Evolutionary conservation across 257 asterid genomes (phyloP), one percentile per base, ranked within the genome.

Genomic region (Gynochthodes officinalis): DNA sequence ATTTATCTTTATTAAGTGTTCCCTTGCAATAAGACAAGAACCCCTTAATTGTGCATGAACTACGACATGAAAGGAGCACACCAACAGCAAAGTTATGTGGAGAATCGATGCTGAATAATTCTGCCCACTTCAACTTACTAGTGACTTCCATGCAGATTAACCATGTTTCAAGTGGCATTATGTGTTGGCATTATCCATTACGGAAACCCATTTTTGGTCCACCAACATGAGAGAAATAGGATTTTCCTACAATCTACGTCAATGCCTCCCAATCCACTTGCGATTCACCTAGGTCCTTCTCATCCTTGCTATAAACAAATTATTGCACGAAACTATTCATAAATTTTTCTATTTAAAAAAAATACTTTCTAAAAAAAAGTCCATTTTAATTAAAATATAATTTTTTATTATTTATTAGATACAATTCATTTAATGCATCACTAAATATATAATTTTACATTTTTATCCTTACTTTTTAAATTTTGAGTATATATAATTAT

Each of bases 111-210:
- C 65, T 75, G 86, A 84, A 73, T 75, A 69, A 80, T 74, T 71
- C 57, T 82, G 83, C 81, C 70, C 78, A 76, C 76, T n/a, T 57
- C 33, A 61, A 80, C 86, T 77, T 83, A 53, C 52, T 69, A 82
- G 87, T 75, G 90, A 53, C 64, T 76, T 85, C 82, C 87, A 87
- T 70, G 79, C 76, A 78, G 83, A 84, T 79, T 70, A 84, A 84
- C 76, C 82, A 74, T 75, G 64, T 48, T 80, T 70, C 64, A 28
- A 69, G 54, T 73, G 74, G 83, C 30, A 37, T 69, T 67, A 66
- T 82, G 81, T 67, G 67, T 48, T 42, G 64, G 71, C 80, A 78
- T 78, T 68, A 74, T 74, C 78, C 64, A 77, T 44, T 48, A 35
- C 35, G 16, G 50, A 35, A 25, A 63, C 48, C 61, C 40, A 46